These are phyloP conservation scores for Inga oerstediana DNA, from an alignment of 306 rosid species.

Conservation along the genomic window DNA sequence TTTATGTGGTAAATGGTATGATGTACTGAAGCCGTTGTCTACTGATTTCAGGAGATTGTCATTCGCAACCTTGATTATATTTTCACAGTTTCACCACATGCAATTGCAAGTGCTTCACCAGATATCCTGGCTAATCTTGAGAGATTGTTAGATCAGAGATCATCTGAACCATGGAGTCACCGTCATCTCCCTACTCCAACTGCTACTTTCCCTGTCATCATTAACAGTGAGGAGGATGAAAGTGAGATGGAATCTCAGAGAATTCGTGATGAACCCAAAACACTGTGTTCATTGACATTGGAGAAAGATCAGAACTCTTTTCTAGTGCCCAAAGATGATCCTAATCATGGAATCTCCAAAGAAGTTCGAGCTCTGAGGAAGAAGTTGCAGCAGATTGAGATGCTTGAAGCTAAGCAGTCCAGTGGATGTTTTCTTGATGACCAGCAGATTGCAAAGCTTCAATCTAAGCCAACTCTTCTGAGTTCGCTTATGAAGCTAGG, in stretches of 20 bases:
- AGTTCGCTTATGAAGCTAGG: slow-evolving; percentile 82
- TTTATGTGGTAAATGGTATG: slow-evolving; percentile 10
- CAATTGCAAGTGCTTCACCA: slow-evolving; percentile 63
- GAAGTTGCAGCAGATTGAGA: slow-evolving; percentile 96
- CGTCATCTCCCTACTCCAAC: slow-evolving; percentile 89
- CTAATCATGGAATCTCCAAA: slow-evolving; percentile 51
- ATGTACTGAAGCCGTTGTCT: slow-evolving; percentile 19
- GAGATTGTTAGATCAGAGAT: slow-evolving; percentile 67
- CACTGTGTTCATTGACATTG: slow-evolving; percentile 38
- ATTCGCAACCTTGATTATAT: slow-evolving; percentile 87
- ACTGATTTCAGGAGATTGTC: slow-evolving; percentile 72
- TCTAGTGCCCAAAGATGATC: slow-evolving; percentile 66
- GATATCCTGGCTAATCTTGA: slow-evolving; percentile 84
- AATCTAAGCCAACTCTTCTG: slow-evolving; percentile 61
- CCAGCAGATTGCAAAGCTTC: slow-evolving; percentile 91
- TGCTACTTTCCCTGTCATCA: slow-evolving; percentile 81
- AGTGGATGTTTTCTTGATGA: slow-evolving; percentile 78
- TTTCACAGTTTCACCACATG: slow-evolving; percentile 71
- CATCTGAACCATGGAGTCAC: slow-evolving; percentile 91
- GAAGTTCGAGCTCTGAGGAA: slow-evolving; percentile 76
- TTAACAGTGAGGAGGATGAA: slow-evolving; percentile 87
- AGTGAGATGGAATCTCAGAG: slow-evolving; percentile 64
- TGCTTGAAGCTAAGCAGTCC: slow-evolving; percentile 88
- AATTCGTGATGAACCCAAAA: slow-evolving; percentile 52
- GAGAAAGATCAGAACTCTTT: slow-evolving; percentile 62